A percentile compares a stretch with the other conserved stretches of the same genome.
Evolutionary conservation across 2,329 filamentous ascomycete species (phyloP).

Genomic region (Intubia oerlemansii): DNA sequence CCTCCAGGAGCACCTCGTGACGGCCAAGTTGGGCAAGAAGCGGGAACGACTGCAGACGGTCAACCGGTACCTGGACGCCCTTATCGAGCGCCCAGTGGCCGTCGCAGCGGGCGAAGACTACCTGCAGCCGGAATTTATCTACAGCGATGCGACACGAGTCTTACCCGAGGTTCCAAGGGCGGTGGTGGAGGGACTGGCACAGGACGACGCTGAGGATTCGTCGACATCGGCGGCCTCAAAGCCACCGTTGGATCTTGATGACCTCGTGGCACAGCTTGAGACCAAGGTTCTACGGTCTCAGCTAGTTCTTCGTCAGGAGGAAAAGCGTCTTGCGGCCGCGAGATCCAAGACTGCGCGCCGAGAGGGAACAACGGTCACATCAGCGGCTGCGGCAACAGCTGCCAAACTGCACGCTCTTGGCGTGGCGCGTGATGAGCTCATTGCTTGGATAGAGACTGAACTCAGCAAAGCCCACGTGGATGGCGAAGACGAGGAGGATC

Average conservation of each 20-base stretch:
- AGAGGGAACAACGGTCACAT: background rate
- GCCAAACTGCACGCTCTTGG: constrained; percentile 31
- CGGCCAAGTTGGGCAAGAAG: constrained; percentile 29
- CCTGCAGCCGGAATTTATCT: constrained; percentile 26
- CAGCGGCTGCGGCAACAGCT: constrained; percentile 9
- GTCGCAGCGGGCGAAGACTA: constrained; percentile 18
- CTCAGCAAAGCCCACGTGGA: constrained; percentile 27
- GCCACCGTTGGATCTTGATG: constrained; percentile 18
- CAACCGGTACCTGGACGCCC: constrained; percentile 26
- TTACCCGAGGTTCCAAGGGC: constrained; percentile 30
- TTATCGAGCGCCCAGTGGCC: constrained; percentile 30
- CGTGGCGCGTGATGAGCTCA: constrained; percentile 34
- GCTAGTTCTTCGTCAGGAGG: constrained; percentile 31
- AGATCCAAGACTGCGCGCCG: constrained; percentile 15
- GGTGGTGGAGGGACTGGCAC: constrained; percentile 26
- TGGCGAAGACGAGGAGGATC: constrained; percentile 5
- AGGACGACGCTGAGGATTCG: constrained; percentile 13
- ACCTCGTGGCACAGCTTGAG: constrained; percentile 29
- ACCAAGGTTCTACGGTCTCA: constrained; percentile 37
- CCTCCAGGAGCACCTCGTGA: constrained; percentile 29
- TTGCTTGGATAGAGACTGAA: constrained; percentile 43
- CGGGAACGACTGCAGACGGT: constrained; percentile 27
- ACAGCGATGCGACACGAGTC: constrained; percentile 17
- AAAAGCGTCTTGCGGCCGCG: constrained; percentile 28
- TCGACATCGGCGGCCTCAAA: background rate